Evolutionary conservation across 305 asterid genomes (phyloP), one percentile per base, ranked within the genome.

Genomic region (Nicotiana rustica): DNA sequence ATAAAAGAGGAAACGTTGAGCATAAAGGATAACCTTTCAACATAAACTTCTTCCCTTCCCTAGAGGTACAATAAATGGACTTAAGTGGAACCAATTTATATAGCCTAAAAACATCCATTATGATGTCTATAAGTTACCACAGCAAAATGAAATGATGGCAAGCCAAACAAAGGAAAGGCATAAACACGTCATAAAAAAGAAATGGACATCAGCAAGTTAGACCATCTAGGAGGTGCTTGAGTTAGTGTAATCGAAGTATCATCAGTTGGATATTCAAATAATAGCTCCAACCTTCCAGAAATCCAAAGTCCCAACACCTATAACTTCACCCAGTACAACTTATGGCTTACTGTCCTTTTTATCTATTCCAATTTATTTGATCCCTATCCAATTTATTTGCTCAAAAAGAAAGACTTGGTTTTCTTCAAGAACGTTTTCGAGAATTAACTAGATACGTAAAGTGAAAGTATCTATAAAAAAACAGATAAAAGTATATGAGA

Each of bases 21-120:
- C 29, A 29, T 35, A 75, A 75, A 75, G 47, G 47, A 52, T 7
- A 52, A 29, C 25, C 47, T 25, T 25, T 52, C 44, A 25, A 19
- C 47, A 75, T 41, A 52, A 75, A 25, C 21, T 12, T 75, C 64
- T 29, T 52, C 25, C 62, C 25, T 3, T 75, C 65, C 4, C 10
- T 8, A 36, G 79, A 73, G 14, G 41, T 49, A 49, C 79, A 75
- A 15, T 15, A 52, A 49, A 25, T 52, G 65, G 47, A 75, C 65
- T 15, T 4, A 2, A 52, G 29, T 33, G 17, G 65, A 75, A 75
- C 80, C 29, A 4, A 75, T 25, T 75, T 52, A 75, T 14, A 64
- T 52, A 55, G 25, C 65, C 65, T 75, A 52, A 62, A 75, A 75
- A 29, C 80, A 75, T 52, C 80, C 29, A 75, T 62, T 52, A 75